Base-by-base conservation (phyloP, 1,284 basidiomycete species). In the Takashimella tepidaria region DNA sequence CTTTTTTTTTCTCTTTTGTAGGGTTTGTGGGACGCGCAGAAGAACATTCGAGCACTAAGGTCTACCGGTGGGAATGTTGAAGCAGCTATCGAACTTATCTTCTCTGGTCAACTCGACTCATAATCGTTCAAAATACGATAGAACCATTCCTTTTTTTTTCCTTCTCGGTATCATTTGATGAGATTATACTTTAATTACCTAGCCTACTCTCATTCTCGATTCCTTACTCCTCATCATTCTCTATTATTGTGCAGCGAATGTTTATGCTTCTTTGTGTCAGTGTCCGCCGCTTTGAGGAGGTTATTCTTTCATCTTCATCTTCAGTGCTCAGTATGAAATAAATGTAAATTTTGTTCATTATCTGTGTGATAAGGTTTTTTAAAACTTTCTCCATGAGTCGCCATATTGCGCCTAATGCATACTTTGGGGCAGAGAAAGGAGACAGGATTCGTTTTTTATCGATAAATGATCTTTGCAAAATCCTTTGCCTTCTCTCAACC, bases 21-120 rank as follows among this genome's bases (percentile, higher is more conserved):
- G 85, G 89, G 92, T 82, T 70, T 93, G 61, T 86, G 89, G 76
- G 88, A 92, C 58, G 89, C 89, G 10, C 73, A 82, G 47, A 89
- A 92, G 80, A 95, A 95, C 69, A 80, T 95, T n/a, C 80, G 89
- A 19, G 90, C 91, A 8, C 77, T 95, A 50, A 80, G 89, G 24
- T 88, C 88, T 45, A 92, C 89, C 0, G 90, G 84, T 20, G 91
- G 91, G 4, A 92, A 92, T 66, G 89, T 95, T 25, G 83, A 92
- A 70, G 82, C 85, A 23, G 90, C 91, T 40, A 88, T 95, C 63
- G 91, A 93, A 76, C 90, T 93, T 68, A 91, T 95, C 61, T 80
- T 95, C 56, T 76, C 79, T 45, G 89, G 89, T 1, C 67, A 69
- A 54, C 46, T 72, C n/a, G 70, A 66, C 47, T 16, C 19, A 19